Evolutionary conservation across 2,329 filamentous ascomycete genomes (phyloP), one percentile per base, ranked within the genome.

Genomic region (Fusarium mexicanum): DNA sequence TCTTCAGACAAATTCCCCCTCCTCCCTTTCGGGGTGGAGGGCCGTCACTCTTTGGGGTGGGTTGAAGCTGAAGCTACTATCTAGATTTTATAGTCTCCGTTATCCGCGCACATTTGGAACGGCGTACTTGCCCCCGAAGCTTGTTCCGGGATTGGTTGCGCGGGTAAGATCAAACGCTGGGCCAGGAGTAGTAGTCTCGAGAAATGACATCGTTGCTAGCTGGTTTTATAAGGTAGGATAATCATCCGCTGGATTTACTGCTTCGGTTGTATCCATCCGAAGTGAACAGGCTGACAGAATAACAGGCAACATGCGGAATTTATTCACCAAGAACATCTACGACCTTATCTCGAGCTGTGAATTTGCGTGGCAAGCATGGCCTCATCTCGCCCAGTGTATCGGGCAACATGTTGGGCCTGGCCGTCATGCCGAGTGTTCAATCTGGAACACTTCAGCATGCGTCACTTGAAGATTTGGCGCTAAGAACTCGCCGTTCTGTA

Each of bases 181-280:
- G 0, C 46, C 20, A 31, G 26, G 26, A 2, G 20, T n/a, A 48
- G 20, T n/a, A n/a, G 20, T 48, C 0, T 48, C 26, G 3, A 17
- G 46, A 31, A 31, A 48, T 17, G 46, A 31, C 14, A 48, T 48
- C 9, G 10, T 48, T 8, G 46, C 46, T 3, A 48, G 46, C 26
- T 48, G 46, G 46, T 48, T 48, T 17, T 31, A 48, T 9, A 31
- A n/a, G 46, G 46, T 31, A 17, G 4, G 26, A 12, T 31, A 0
- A 4, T 22, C 20, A 12, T 5, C 6, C 13, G 5, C 4, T 10
- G 10, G 26, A 11, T 29, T 29, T 13, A 11, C 9, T 11, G 9
- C 13, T 22, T 20, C 24, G 0, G 13, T 26, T 20, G 11, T 20
- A 10, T 20, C 7, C 4, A 14, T 46, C 4, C 12, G 4, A 4